A percentile compares a stretch with the other conserved stretches of the same genome.
These are phyloP conservation scores for Kwoniella mangroviensis DNA, from an alignment of 768 basidiomycete genomes.

Conservation along the genomic window DNA sequence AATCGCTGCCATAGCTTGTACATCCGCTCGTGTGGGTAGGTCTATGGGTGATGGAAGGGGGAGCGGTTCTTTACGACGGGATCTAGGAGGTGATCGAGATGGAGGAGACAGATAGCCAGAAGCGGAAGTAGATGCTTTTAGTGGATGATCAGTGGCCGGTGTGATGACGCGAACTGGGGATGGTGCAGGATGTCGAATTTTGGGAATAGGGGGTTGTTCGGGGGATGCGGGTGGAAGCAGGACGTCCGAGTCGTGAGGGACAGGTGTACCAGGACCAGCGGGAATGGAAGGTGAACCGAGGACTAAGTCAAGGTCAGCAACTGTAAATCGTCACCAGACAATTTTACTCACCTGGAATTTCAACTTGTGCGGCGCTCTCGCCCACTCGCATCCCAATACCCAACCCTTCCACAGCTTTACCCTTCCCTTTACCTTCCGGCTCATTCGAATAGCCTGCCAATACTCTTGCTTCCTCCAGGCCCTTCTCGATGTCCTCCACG, in stretches of 20 bases:
- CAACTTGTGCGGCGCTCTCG: slow-evolving; percentile 48
- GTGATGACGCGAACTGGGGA: slow-evolving; percentile 50
- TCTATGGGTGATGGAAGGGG: slow-evolving; percentile 53
- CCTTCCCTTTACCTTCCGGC: slow-evolving; percentile 32
- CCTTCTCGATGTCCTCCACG: slow-evolving; percentile 52
- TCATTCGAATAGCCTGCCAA: slow-evolving; percentile 36
- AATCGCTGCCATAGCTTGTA: slow-evolving; percentile 57
- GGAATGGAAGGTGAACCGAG: slow-evolving; percentile 44
- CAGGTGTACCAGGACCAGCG: slow-evolving; percentile 44
- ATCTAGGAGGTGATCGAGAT: slow-evolving; percentile 36
- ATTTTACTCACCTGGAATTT: slow-evolving; percentile 53
- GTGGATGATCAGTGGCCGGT: slow-evolving; percentile 46
- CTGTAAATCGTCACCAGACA: not conserved
- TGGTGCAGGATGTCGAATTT: slow-evolving; percentile 30
- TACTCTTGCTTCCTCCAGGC: slow-evolving; percentile 45
- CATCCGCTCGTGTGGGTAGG: slow-evolving; percentile 57
- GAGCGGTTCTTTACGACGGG: slow-evolving; percentile 23
- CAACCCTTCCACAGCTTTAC: slow-evolving; percentile 34
- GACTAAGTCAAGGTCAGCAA: slow-evolving; percentile 25
- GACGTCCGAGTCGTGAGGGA: slow-evolving; percentile 44
- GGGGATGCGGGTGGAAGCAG: slow-evolving; percentile 53
- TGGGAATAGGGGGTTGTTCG: slow-evolving; percentile 34
- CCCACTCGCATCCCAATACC: slow-evolving; percentile 51
- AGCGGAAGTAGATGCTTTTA: slow-evolving; percentile 17
- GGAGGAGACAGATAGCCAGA: slow-evolving; percentile 54